Base-by-base conservation (phyloP, 1,139 yeast genomes). In the Pichia sp. region DNA sequence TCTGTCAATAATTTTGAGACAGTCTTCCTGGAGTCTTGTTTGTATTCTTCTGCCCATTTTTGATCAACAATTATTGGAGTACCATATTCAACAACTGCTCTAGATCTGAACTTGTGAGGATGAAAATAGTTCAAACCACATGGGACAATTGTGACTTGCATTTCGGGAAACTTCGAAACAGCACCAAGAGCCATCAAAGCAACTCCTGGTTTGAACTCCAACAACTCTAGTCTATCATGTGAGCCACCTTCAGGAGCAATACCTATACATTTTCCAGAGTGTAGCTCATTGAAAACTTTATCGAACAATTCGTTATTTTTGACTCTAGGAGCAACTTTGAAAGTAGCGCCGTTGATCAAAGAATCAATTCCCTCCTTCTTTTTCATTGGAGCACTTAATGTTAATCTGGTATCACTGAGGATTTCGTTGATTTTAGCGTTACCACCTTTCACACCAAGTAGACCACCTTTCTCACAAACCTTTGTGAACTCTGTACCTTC, bases 131-230 rank as follows among this genome's bases (percentile, higher is more conserved):
- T 80, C 70, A 82, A 67, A 3, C 91, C 91, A 48, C 85, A 77
- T 2, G 91, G 89, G 17, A 82, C 79, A 45, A 82, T 74, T 28
- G 70, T 69, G 2, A 82, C 78, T 30, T 69, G 66, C 46, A 74
- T 71, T 34, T 67, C 61, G 0, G 82, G 79, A 45, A 78, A 74
- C 23, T 64, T 57, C 12, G 79, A 79, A 56, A 74, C 73, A 2
- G 89, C 81, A 12, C 91, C 89, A 24, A 82, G 62, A 0, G 89
- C 91, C 91, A 82, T 82, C 14, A 82, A 75, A 1, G 85, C 89
- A 24, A 82, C 88, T 20, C 91, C 91, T 0, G 89, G 86, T 56
- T 82, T 82, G 51, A 82, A 68, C 1, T 89, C 91, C 34, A 81
- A 62, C 40, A 82, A 62, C 42, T 81, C 83, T 1, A 88, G 78